phyloP scores from a whole-genome alignment of 768 basidiomycete species.

The Macrolepiota fuliginosa region DNA sequence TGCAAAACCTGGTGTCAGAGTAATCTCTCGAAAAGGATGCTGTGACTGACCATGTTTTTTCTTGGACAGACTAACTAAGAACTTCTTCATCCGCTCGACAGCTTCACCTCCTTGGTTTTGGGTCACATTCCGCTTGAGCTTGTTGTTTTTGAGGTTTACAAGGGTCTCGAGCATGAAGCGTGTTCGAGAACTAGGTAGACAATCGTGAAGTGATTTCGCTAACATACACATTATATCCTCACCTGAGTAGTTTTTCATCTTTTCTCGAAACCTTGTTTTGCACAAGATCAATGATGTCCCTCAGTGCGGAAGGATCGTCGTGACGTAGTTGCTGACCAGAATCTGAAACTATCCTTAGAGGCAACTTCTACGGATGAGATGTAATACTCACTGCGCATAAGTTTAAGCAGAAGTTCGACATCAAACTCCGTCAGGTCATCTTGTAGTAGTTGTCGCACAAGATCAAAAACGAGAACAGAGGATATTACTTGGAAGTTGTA shows the following conservation, averaged over 20 bases:
- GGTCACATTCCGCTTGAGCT: constrained; percentile 58
- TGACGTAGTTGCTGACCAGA: constrained; percentile 89
- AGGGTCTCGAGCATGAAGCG: constrained; percentile 96
- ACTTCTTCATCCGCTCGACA: constrained; percentile 87
- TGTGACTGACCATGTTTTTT: constrained; percentile 61
- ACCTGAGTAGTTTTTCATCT: constrained; percentile 50
- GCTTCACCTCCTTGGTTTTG: constrained; percentile 75
- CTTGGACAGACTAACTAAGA: constrained; percentile 72
- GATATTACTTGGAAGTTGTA: constrained; percentile 97
- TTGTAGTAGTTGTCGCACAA: constrained; percentile 74
- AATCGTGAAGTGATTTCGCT: not conserved
- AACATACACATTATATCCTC: not conserved
- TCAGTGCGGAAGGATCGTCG: constrained; percentile 90
- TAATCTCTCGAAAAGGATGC: not conserved
- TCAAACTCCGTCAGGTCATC: constrained; percentile 68
- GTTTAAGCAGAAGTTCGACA: constrained; percentile 85
- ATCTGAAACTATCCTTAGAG: constrained; percentile 43
- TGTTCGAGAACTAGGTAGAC: constrained; percentile 69
- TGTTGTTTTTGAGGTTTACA: constrained; percentile 90
- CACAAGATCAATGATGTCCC: constrained; percentile 85
- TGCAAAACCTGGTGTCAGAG: constrained; percentile 24
- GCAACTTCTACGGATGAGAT: not conserved
- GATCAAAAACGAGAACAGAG: constrained; percentile 84
- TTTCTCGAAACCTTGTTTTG: constrained; percentile 64
- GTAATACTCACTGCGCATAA: constrained; percentile 65